Base-by-base conservation (phyloP, 768 basidiomycete species). In the Amyloporia xantha region DNA sequence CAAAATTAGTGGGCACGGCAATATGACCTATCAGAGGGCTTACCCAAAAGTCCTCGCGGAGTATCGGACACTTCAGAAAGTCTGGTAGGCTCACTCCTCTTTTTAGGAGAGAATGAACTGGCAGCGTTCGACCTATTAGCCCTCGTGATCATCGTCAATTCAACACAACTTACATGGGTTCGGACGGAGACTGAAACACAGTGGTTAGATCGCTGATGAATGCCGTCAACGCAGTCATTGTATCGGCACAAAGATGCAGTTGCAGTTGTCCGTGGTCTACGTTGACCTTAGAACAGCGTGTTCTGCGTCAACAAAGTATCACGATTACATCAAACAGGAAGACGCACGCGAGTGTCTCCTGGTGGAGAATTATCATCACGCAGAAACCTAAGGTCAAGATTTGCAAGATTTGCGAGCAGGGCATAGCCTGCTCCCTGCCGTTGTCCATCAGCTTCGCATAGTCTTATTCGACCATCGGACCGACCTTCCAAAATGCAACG, bases 181-280 rank as follows among this genome's bases (percentile, higher is more conserved):
- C 63, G 5, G 61, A 59, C 4, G 63, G 52, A 21, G 70, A 57
- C 25, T 65, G 66, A 56, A 79, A 72, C 5, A 70, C 59, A n/a
- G 71, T 66, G 1, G 65, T 62, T 44, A 87, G 55, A 57, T 82
- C 79, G 20, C 68, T 62, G 26, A 74, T 71, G 57, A 90, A 79
- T 4, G 74, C 71, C 1, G 74, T 68, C 24, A 91, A 64, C 1
- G 79, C 77, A 5, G 71, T 65, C 47, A 84, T 65, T 1, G 88
- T 86, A 62, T 92, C 90, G 10, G 91, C 89, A 59, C 87, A 90
- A 21, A 90, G 70, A 60, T 86, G 83, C 38, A 89, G 55, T 35
- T 73, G 73, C 4, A 91, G 62, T 15, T 66, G 68, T 28, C 80
- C 66, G 12, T 67, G 72, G 44, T 81, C 71, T 21, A 87, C 62